phyloP scores from a whole-genome alignment of 345 rosid genomes.

The Turnera subulata region DNA sequence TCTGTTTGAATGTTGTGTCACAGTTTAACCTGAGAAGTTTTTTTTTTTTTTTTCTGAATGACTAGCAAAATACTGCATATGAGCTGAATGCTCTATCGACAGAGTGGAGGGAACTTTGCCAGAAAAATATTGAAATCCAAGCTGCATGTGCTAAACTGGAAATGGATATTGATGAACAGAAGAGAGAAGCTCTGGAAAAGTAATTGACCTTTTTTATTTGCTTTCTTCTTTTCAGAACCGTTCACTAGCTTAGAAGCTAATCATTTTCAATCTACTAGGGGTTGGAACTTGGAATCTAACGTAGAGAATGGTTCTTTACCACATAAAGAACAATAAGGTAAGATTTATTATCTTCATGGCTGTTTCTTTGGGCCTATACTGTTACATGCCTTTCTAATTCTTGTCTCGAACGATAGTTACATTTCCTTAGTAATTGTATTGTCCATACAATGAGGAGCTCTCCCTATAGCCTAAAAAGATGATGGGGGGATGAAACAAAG shows the following conservation, averaged over 20 bases:
- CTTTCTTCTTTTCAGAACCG: constrained; percentile 6
- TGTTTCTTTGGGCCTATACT: constrained; percentile 4
- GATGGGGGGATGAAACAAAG: neutral
- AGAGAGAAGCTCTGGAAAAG: constrained; percentile 78
- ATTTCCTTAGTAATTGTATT: neutral
- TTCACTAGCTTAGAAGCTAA: constrained; percentile 18
- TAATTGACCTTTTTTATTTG: constrained; percentile 18
- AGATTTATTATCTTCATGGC: neutral
- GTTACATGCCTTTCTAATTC: neutral
- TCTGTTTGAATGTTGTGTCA: constrained; percentile 8
- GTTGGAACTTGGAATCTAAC: constrained; percentile 73
- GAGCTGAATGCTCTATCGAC: constrained; percentile 83
- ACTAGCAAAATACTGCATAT: constrained; percentile 82
- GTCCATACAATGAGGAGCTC: neutral
- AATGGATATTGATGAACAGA: constrained; percentile 50
- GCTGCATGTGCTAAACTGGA: constrained; percentile 66
- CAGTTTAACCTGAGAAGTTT: neutral
- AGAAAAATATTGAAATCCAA: constrained; percentile 81
- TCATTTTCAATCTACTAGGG: constrained; percentile 36
- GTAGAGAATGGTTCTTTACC: constrained; percentile 45
- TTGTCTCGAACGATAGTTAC: neutral
- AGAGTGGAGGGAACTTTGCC: constrained; percentile 90
- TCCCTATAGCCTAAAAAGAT: neutral
- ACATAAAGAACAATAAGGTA: constrained; percentile 28
- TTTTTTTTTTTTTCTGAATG: constrained; percentile 6